Base-by-base conservation (phyloP, 805 yeast genomes). In the Cyberlindnera euphorbiae region DNA sequence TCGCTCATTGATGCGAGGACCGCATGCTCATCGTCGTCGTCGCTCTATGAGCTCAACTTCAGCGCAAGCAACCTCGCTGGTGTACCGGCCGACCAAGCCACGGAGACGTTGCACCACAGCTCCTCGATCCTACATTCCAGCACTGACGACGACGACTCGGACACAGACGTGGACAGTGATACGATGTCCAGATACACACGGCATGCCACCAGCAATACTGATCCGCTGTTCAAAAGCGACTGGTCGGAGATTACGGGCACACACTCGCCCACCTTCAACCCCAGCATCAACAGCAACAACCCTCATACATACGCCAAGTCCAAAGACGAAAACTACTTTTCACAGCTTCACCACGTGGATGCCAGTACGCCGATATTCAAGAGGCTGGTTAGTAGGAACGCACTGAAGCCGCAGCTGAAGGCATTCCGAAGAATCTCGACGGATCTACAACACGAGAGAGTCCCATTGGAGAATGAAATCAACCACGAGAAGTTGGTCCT, bases 401-500 rank as follows among this genome's bases (percentile, higher is more conserved):
- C 46, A 2, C 28, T 54, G 12, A 55, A 47, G 24, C 59, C 59
- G 6, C 56, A 53, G 28, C 17, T 52, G 32, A 50, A 53, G 39
- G 52, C 59, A 1, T 50, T 55, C 16, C 39, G 46, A 17, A 35
- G 58, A 17, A 45, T 55, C 17, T 47, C 47, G 4, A 33, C 40
- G 2, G 59, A 55, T 12, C 36, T 55, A 12, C 49, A 46, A 26
- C 41, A 42, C n/a, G 59, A 55, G 33, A 33, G 39, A 1, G 41
- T 49, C 4, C 55, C 54, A 2, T 17, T 55, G 10, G 50, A 50
- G 38, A 47, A 46, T 32, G 59, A 55, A 31, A 40, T 53, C 8
- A 42, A 46, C 18, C 54, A 55, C 32, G 59, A 55, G 35, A 52
- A 53, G n/a, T 35, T 55, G 21, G 46, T 53, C 2, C 19, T 55